Conservation (phyloP, 257 asterid species). For the Rubia yunnanensis region DNA sequence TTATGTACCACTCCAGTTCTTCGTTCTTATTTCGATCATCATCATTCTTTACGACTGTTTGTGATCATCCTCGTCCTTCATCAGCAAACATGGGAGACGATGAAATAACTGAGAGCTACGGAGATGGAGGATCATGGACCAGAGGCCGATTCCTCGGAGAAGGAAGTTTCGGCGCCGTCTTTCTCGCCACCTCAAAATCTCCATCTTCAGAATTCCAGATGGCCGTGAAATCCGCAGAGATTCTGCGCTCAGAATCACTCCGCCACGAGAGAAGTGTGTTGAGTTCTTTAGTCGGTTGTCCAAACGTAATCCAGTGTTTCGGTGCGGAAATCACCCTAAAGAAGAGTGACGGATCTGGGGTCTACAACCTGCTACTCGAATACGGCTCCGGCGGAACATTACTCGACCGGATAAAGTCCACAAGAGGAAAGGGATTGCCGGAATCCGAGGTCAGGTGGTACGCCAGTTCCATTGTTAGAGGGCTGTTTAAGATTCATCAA, state of each 20-base stretch:
- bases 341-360: constrained; percentile 2
- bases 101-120: not conserved
- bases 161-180: constrained; percentile 15
- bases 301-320: constrained; percentile 5
- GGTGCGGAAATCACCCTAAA: constrained; percentile 13
- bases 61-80: not conserved
- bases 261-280: constrained; percentile 5
- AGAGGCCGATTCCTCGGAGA: constrained; percentile 14
- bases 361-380: constrained; percentile 16
- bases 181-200: constrained; percentile 9
- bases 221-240: constrained; percentile 20
- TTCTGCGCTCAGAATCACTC: constrained; percentile 1
- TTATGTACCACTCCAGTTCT: not conserved
- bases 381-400: constrained; percentile 10
- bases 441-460: constrained; percentile 9
- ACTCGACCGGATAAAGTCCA: constrained; percentile 7
- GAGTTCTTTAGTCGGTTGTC: constrained; percentile 6
- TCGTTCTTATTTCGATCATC: not conserved
- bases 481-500: constrained; percentile 9
- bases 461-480: constrained; percentile 12
- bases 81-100: not conserved
- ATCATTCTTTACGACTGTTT: not conserved
- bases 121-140: constrained; percentile 11
- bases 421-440: constrained; percentile 7
- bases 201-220: not conserved